Percentiles rank a stretch among this genome's conserved stretches.
Conservation (phyloP, 2,329 filamentous ascomycete species). For the Podosphaera fusca region DNA sequence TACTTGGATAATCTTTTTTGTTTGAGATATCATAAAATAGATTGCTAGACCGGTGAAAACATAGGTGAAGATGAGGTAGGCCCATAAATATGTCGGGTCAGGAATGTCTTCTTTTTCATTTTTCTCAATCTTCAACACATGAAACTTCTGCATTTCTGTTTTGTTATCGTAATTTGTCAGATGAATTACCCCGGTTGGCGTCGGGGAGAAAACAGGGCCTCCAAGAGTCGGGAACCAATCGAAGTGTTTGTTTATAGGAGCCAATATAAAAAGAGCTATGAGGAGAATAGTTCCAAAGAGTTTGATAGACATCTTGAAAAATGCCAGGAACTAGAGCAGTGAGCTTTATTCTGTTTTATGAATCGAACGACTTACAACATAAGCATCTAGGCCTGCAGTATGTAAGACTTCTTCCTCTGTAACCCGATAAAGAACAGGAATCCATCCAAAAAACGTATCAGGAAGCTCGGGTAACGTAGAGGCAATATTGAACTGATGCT, state of each 20-base stretch:
- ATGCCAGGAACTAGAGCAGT: constrained; percentile 47
- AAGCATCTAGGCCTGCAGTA: constrained; percentile 83
- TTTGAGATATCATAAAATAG: constrained; percentile 65
- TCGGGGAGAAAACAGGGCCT: constrained; percentile 14
- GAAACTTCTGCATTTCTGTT: no score
- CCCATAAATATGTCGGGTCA: constrained; percentile 46
- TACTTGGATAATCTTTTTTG: constrained; percentile 61
- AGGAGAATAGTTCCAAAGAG: constrained; percentile 61
- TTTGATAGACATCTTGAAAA: constrained; percentile 86
- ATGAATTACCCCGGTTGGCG: constrained; percentile 1
- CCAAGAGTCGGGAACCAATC: constrained; percentile 14
- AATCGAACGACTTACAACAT: constrained; percentile 37
- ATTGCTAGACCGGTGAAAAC: constrained; percentile 66
- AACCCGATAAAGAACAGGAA: constrained; percentile 61
- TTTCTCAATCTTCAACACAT: constrained; percentile 1
- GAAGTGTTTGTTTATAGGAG: constrained; percentile 62
- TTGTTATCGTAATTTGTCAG: background rate
- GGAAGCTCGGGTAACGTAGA: constrained; percentile 53
- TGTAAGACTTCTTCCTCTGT: constrained; percentile 75
- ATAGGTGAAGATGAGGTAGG: constrained; percentile 86
- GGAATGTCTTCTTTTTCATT: constrained; percentile 4
- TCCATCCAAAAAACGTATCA: constrained; percentile 79
- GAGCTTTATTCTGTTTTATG: constrained; percentile 2
- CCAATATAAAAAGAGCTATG: constrained; percentile 59
- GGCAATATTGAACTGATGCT: constrained; percentile 40